Percentiles rank a stretch among this genome's conserved stretches.
These are phyloP conservation scores for Camelina neglecta DNA, from an alignment of 345 rosid genomes.

Conservation along the genomic window DNA sequence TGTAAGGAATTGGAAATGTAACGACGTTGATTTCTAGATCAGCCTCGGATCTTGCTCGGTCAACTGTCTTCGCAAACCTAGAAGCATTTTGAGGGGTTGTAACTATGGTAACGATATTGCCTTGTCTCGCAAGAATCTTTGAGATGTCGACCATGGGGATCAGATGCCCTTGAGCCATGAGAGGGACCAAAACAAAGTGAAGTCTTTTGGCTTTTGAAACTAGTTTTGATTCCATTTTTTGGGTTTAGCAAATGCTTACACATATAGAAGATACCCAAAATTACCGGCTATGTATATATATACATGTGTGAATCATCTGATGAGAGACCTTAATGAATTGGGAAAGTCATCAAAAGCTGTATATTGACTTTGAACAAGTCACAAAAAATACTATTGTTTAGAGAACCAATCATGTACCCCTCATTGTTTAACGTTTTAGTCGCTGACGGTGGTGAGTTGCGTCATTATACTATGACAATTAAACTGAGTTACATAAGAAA, in stretches of 20 bases:
- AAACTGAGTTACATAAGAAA: background rate
- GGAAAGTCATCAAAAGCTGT: slow-evolving; percentile 27
- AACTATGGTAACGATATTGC: slow-evolving; percentile 60
- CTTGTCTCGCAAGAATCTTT: slow-evolving; percentile 57
- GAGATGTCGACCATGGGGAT: slow-evolving; percentile 83
- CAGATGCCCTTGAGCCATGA: slow-evolving; percentile 86
- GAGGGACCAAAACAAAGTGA: slow-evolving; percentile 75
- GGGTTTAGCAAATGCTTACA: slow-evolving; percentile 5
- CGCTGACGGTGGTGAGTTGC: background rate
- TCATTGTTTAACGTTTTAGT: slow-evolving; percentile 1
- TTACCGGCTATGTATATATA: background rate
- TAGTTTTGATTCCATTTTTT: slow-evolving; percentile 26
- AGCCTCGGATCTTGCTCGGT: slow-evolving; percentile 43
- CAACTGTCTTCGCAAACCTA: slow-evolving; percentile 51
- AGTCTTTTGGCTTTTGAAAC: slow-evolving; percentile 43
- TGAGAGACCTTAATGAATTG: slow-evolving; percentile 1
- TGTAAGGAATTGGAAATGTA: slow-evolving; percentile 56
- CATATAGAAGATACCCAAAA: background rate
- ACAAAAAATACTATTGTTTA: slow-evolving; percentile 1
- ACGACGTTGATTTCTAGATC: slow-evolving; percentile 50
- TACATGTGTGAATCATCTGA: slow-evolving; percentile 3
- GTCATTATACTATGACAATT: slow-evolving; percentile 15
- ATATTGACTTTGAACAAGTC: slow-evolving; percentile 43
- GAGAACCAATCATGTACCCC: slow-evolving; percentile 25
- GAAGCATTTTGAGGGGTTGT: slow-evolving; percentile 74